A percentile compares a stretch with the other conserved stretches of the same genome.
Evolutionary conservation across 2,329 filamentous ascomycete genomes (phyloP).

Genomic region (Aaosphaeria pasadenensis): DNA sequence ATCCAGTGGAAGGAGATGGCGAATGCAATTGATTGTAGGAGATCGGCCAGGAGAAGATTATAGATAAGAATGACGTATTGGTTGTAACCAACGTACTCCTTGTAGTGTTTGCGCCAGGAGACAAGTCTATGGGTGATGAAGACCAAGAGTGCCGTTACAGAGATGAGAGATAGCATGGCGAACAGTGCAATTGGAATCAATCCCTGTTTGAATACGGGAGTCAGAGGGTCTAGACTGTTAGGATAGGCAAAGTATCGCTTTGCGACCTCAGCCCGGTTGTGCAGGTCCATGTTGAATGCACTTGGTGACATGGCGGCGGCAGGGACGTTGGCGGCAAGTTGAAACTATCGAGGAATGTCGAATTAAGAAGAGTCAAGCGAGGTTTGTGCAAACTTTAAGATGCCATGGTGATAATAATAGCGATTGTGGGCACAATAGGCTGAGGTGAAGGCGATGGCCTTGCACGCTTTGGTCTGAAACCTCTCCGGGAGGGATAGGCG

Average conservation of each 20-base stretch:
- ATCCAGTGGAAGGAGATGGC: slow-evolving; percentile 50
- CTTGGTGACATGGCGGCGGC: neutral
- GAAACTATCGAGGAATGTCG: neutral
- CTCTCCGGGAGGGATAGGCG: no score
- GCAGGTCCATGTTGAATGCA: neutral
- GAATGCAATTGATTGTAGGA: slow-evolving; percentile 52
- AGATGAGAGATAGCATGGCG: slow-evolving; percentile 47
- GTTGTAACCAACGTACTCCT: slow-evolving; percentile 52
- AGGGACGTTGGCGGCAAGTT: neutral
- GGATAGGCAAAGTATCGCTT: slow-evolving; percentile 21
- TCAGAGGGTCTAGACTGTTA: slow-evolving; percentile 31
- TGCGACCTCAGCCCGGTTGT: slow-evolving; percentile 6
- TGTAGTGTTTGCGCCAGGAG: slow-evolving; percentile 48
- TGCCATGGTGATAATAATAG: neutral
- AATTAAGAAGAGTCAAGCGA: neutral
- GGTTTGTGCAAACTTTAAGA: neutral
- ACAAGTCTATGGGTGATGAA: slow-evolving; percentile 54
- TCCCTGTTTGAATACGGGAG: slow-evolving; percentile 32
- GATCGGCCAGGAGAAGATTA: slow-evolving; percentile 52
- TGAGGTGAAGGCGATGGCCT: neutral
- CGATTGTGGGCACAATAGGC: neutral
- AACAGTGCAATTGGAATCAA: slow-evolving; percentile 48
- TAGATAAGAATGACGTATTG: slow-evolving; percentile 55
- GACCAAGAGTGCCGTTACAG: slow-evolving; percentile 41
- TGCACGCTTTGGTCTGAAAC: neutral